Conservation (phyloP, 164 flowering plant genomes). For the Pachysandra terminalis region DNA sequence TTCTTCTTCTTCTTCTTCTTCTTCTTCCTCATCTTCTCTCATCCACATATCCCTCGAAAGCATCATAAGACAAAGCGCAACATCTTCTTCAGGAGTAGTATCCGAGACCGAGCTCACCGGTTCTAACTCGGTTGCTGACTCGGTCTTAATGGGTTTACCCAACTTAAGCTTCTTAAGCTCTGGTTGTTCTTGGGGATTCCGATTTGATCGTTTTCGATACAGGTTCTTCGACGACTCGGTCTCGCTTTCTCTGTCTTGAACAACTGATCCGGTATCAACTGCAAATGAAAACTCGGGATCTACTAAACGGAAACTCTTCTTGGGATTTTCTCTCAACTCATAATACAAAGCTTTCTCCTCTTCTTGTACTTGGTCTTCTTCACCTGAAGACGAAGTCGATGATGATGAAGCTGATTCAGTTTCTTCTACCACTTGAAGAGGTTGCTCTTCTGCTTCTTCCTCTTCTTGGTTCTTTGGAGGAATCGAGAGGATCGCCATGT, state of each 20-base stretch:
- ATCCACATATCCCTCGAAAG: slow-evolving; percentile 70
- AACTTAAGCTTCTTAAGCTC: slow-evolving; percentile 19
- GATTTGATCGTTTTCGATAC: slow-evolving; percentile 53
- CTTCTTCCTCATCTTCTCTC: slow-evolving; percentile 15
- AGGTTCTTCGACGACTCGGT: slow-evolving; percentile 63
- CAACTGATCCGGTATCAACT: slow-evolving; percentile 35
- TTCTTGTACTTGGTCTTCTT: slow-evolving; percentile 15
- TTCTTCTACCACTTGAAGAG: slow-evolving; percentile 1
- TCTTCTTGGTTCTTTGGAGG: slow-evolving; percentile 15
- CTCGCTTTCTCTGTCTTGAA: slow-evolving; percentile 76
- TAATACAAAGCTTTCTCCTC: slow-evolving; percentile 24
- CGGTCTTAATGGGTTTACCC: slow-evolving; percentile 12
- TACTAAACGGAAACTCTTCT: slow-evolving; percentile 30
- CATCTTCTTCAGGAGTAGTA: slow-evolving; percentile 68
- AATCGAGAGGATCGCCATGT: slow-evolving; percentile 30
- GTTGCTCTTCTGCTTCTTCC: not conserved
- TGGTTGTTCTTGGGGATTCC: slow-evolving; percentile 23
- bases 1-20: slow-evolving; percentile 13
- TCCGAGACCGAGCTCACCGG: slow-evolving; percentile 72
- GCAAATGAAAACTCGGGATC: slow-evolving; percentile 63
- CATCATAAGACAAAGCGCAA: slow-evolving; percentile 84
- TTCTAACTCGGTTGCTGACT: slow-evolving; percentile 47
- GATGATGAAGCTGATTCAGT: slow-evolving; percentile 29
- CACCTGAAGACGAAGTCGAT: slow-evolving; percentile 24
- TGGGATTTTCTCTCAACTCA: slow-evolving; percentile 23